Conservation (phyloP, 2,329 filamentous ascomycete genomes). For the Emergomyces orientalis region DNA sequence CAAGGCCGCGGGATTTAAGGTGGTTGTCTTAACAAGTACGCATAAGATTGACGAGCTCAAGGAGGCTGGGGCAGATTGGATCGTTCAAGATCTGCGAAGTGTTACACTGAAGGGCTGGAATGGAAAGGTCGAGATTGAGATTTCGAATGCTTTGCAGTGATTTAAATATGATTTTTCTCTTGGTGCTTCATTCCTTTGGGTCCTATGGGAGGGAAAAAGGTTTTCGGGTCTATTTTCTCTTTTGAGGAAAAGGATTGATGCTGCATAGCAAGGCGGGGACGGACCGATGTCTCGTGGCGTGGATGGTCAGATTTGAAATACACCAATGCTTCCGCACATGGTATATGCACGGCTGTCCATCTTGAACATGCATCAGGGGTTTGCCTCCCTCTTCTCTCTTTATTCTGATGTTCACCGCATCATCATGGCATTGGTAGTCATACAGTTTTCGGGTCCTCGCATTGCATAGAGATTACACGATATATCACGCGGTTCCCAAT, state of each 20-base stretch:
- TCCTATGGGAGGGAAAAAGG: not conserved
- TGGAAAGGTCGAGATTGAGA: conserved; percentile 57
- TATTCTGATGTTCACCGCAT: not conserved
- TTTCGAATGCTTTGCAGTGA: conserved; percentile 48
- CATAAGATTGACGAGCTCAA: conserved; percentile 64
- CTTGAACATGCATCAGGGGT: not conserved
- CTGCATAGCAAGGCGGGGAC: too few species aligned
- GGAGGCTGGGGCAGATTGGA: conserved; percentile 75
- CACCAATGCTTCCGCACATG: not conserved
- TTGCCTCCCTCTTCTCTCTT: not conserved
- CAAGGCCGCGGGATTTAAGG: conserved; percentile 76
- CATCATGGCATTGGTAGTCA: not conserved
- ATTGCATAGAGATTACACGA: not conserved
- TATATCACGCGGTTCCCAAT: not conserved
- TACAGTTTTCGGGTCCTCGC: not conserved
- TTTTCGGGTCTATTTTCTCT: not conserved
- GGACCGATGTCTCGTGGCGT: not conserved
- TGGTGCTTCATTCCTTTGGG: not conserved
- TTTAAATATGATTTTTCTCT: not conserved
- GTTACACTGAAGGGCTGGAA: conserved; percentile 53
- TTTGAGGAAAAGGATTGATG: not conserved
- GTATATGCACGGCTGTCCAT: not conserved
- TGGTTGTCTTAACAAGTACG: conserved; percentile 76
- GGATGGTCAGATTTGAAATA: conserved; percentile 3
- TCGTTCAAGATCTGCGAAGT: conserved; percentile 69